Evolutionary conservation across 108 stramenopile genomes (phyloP).

Genomic region (Cyclotella choctawhatcheeana): DNA sequence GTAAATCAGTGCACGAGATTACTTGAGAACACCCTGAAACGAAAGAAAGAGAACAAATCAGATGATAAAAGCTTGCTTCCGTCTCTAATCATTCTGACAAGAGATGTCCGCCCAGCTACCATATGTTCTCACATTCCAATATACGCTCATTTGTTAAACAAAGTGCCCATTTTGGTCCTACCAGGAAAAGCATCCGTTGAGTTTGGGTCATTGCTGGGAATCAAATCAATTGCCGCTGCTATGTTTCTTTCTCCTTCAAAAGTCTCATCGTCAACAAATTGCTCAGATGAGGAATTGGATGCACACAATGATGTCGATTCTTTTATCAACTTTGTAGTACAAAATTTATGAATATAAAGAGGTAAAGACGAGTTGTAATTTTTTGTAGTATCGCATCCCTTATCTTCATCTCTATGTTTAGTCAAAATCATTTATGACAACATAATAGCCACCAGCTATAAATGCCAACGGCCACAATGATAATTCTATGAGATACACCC

Average conservation of each 20-base stretch:
- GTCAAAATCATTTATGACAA: conserved; percentile 28
- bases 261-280: neutral
- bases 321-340: conserved; percentile 44
- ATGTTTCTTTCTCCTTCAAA: conserved; percentile 42
- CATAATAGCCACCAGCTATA: conserved; percentile 23
- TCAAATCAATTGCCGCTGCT: conserved; percentile 51
- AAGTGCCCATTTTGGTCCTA: conserved; percentile 55
- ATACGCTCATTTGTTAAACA: conserved; percentile 26
- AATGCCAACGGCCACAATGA: conserved; percentile 31
- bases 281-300: conserved; percentile 21
- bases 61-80: conserved; percentile 17
- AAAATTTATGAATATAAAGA: conserved; percentile 41
- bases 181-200: conserved; percentile 74
- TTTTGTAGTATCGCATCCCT: too few relatives aligned
- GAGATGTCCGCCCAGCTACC: conserved; percentile 71
- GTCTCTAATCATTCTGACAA: conserved; percentile 55
- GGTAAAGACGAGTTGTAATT: too few relatives aligned
- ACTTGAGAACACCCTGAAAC: conserved; percentile 35
- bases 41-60: conserved; percentile 1
- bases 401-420: neutral
- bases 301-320: conserved; percentile 49
- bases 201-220: conserved; percentile 59
- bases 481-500: conserved; percentile 28
- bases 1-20: conserved; percentile 72
- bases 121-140: conserved; percentile 63